phyloP scores from a whole-genome alignment of 2,329 filamentous ascomycete genomes.

The Colletotrichum magnum region DNA sequence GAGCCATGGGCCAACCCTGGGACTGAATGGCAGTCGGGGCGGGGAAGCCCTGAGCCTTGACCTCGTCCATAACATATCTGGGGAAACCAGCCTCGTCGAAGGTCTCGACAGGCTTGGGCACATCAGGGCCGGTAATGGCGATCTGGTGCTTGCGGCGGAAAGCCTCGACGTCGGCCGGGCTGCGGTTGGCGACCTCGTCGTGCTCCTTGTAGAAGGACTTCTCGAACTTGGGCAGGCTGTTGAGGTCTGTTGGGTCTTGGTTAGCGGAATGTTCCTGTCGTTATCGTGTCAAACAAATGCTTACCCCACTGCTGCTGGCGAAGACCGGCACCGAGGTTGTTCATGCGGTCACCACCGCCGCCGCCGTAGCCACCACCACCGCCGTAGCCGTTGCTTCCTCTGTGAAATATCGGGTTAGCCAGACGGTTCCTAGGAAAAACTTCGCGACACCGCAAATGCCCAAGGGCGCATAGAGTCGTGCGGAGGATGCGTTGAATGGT shows the following conservation, averaged over 20 bases:
- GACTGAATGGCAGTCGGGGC: slow-evolving; percentile 97
- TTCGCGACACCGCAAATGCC: slow-evolving; percentile 17
- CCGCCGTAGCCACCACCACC: slow-evolving; percentile 60
- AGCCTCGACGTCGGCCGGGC: slow-evolving; percentile 83
- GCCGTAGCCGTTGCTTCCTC: slow-evolving; percentile 66
- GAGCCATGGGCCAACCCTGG: slow-evolving; percentile 98
- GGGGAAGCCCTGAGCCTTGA: slow-evolving; percentile 97
- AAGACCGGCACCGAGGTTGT: slow-evolving; percentile 86
- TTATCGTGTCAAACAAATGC: slow-evolving; percentile 50
- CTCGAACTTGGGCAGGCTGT: slow-evolving; percentile 92
- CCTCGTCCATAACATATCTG: slow-evolving; percentile 96
- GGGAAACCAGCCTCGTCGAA: slow-evolving; percentile 99
- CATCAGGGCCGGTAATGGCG: slow-evolving; percentile 81
- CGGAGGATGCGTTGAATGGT: slow-evolving; percentile 2
- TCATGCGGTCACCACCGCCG: slow-evolving; percentile 93
- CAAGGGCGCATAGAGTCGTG: not conserved
- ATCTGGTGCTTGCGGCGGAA: slow-evolving; percentile 92
- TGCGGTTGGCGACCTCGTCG: slow-evolving; percentile 80
- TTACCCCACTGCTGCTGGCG: slow-evolving; percentile 92
- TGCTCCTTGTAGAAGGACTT: slow-evolving; percentile 99
- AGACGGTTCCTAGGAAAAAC: slow-evolving; percentile 31
- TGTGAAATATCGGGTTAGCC: slow-evolving; percentile 55
- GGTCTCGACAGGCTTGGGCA: slow-evolving; percentile 94
- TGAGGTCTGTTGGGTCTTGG: slow-evolving; percentile 71
- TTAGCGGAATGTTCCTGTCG: slow-evolving; percentile 44